phyloP scores from a whole-genome alignment of 768 basidiomycete genomes.

The Panaeolus cyanescens region DNA sequence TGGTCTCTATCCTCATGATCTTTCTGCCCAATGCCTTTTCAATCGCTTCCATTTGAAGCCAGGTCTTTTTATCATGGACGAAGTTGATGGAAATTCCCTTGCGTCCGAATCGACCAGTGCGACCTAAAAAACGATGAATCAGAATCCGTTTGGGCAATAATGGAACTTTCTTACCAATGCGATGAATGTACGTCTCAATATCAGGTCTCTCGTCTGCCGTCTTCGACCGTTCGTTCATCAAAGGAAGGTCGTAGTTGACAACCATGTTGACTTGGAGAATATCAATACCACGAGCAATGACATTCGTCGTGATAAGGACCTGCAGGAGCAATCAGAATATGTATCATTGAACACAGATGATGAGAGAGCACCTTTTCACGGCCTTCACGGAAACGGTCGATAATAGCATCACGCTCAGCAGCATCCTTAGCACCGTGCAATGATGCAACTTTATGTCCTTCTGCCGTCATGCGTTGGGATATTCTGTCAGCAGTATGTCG shows the following conservation, averaged over 20 bases:
- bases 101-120: constrained; percentile 96
- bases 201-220: constrained; percentile 69
- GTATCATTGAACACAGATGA: not conserved
- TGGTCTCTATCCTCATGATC: constrained; percentile 86
- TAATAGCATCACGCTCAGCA: constrained; percentile 84
- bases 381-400: constrained; percentile 95
- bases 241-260: constrained; percentile 96
- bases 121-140: constrained; percentile 53
- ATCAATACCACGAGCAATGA: constrained; percentile 97
- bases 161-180: constrained; percentile 69
- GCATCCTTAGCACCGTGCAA: constrained; percentile 95
- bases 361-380: constrained; percentile 74
- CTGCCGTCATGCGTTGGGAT: constrained; percentile 83
- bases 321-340: constrained; percentile 13
- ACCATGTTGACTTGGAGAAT: constrained; percentile 99
- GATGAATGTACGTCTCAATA: constrained; percentile 96
- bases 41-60: constrained; percentile 88
- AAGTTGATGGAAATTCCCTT: constrained; percentile 98
- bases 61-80: constrained; percentile 88
- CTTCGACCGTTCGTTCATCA: constrained; percentile 72
- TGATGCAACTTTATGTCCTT: constrained; percentile 96
- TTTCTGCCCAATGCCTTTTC: constrained; percentile 75
- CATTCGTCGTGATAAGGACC: constrained; percentile 96
- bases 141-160: not conserved
- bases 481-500: constrained; percentile 93